Evolutionary conservation across 1,284 basidiomycete genomes (phyloP).

Genomic region (Tylopilus sp.): DNA sequence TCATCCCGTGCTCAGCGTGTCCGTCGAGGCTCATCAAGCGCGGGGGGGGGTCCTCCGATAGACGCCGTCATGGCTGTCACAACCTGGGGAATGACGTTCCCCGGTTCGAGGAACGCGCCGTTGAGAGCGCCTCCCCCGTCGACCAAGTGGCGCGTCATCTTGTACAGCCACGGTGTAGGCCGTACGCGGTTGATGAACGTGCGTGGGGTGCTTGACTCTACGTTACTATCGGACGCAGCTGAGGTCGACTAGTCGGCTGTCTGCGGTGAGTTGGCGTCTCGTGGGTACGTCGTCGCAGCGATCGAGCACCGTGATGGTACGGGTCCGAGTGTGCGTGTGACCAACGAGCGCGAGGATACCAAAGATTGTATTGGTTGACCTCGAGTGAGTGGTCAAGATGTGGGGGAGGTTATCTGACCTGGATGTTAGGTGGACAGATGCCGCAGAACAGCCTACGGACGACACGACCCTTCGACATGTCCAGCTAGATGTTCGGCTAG

Average conservation of each 20-base stretch:
- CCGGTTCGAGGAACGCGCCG: slow-evolving; percentile 34
- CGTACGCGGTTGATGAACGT: slow-evolving; percentile 40
- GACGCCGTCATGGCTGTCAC: slow-evolving; percentile 33
- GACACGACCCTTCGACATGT: slow-evolving; percentile 40
- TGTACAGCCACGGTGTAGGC: slow-evolving; percentile 41
- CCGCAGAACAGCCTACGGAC: slow-evolving; percentile 34
- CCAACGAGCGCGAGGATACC: slow-evolving; percentile 28
- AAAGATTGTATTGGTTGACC: slow-evolving; percentile 36
- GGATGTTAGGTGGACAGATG: slow-evolving; percentile 27
- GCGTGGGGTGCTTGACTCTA: not conserved
- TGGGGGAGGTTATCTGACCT: not conserved
- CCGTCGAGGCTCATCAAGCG: not conserved
- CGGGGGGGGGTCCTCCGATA: not conserved
- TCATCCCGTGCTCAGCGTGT: not conserved
- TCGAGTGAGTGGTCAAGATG: slow-evolving; percentile 23
- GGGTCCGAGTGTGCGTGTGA: slow-evolving; percentile 38
- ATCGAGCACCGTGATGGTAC: slow-evolving; percentile 50
- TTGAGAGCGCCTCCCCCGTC: slow-evolving; percentile 22
- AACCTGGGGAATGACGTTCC: slow-evolving; percentile 38
- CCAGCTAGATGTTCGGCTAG: slow-evolving; percentile 42
- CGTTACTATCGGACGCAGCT: not conserved
- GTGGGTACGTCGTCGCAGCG: slow-evolving; percentile 43
- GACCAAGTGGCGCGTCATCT: slow-evolving; percentile 35
- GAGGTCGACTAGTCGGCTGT: slow-evolving; percentile 22
- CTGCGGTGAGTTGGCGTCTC: slow-evolving; percentile 40